Base-by-base conservation (phyloP, 257 asterid genomes). In the Nicotiana tabacum region DNA sequence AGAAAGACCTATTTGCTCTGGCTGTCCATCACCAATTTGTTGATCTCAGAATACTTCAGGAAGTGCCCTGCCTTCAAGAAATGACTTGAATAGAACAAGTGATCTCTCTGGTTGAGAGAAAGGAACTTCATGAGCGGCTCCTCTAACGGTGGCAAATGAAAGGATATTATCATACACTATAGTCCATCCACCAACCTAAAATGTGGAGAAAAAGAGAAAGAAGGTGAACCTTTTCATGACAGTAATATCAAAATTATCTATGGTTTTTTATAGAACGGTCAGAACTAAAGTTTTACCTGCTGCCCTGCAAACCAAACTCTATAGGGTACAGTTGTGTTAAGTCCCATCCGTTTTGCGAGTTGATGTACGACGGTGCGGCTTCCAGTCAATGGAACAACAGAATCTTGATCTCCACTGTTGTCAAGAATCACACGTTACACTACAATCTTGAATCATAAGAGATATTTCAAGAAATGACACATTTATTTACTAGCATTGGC, bases 41-140 rank as follows among this genome's bases (percentile, higher is more conserved):
- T 33, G 21, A 72, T 61, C 58, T 88, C 30, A 88, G 67, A 88
- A 83, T 43, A 86, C 66, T 84, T 85, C 88, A 37, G 97, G 97
- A 77, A 92, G 87, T 80, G 94, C 90, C 66, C 61, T 88, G 69
- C 93, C 90, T 79, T 81, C 81, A 46, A 92, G 84, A 87, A 91
- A 92, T 68, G 97, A 91, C 86, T 89, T 87, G 84, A 92, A 92
- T 3, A 92, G 86, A 81, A 92, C 95, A 4, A 91, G 89, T 24
- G 97, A 91, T 83, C 97, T 89, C 82, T 89, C 88, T 12, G 97
- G 97, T 86, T 92, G 92, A 46, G 97, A 91, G 83, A 92, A 91
- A 12, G 97, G 97, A 86, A 89, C 97, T 87, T 92, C 97, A 83
- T 91, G 97, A 79, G 95, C 89, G 74, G 97, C 97, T 6, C 91